phyloP scores from a whole-genome alignment of 495 filamentous ascomycete species.

The Saxophila tyrrhenica region DNA sequence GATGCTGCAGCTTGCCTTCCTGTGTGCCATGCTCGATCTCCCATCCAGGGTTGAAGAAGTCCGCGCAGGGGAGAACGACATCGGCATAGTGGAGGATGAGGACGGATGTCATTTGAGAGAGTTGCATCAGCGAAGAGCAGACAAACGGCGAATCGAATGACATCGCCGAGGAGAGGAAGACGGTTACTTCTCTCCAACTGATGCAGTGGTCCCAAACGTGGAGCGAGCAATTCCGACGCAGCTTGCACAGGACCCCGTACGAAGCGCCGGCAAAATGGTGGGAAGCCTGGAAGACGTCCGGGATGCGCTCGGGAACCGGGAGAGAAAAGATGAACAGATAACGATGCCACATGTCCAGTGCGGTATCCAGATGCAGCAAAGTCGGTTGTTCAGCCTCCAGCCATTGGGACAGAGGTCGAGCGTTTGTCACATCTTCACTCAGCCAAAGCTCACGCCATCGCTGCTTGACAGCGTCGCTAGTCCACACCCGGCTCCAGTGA shows the following conservation, averaged over 20 bases:
- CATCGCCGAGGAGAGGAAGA: slow-evolving; percentile 48
- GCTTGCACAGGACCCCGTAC: slow-evolving; percentile 57
- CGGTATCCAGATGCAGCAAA: slow-evolving; percentile 42
- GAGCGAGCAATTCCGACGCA: slow-evolving; percentile 47
- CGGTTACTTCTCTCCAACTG: slow-evolving; percentile 51
- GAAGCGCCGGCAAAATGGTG: slow-evolving; percentile 55
- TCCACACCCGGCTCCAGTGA: slow-evolving; percentile 56
- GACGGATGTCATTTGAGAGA: slow-evolving; percentile 49
- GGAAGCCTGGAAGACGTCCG: slow-evolving; percentile 54
- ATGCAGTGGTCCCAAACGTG: slow-evolving; percentile 63
- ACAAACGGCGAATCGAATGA: slow-evolving; percentile 49
- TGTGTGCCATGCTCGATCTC: slow-evolving; percentile 54
- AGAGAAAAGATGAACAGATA: slow-evolving; percentile 62
- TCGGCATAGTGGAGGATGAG: slow-evolving; percentile 54
- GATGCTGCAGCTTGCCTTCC: slow-evolving; percentile 46
- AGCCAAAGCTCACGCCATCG: slow-evolving; percentile 54
- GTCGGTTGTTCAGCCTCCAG: slow-evolving; percentile 48
- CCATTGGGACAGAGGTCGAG: slow-evolving; percentile 42
- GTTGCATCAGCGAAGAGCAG: slow-evolving; percentile 42
- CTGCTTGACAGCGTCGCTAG: slow-evolving; percentile 47
- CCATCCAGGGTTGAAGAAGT: slow-evolving; percentile 60
- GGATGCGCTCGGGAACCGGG: slow-evolving; percentile 51
- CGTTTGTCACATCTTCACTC: slow-evolving; percentile 43
- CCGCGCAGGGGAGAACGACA: slow-evolving; percentile 51
- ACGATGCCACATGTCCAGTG: slow-evolving; percentile 51